Evolutionary conservation across 2,329 filamentous ascomycete genomes (phyloP).

Genomic region (Dactylellina leptospora): DNA sequence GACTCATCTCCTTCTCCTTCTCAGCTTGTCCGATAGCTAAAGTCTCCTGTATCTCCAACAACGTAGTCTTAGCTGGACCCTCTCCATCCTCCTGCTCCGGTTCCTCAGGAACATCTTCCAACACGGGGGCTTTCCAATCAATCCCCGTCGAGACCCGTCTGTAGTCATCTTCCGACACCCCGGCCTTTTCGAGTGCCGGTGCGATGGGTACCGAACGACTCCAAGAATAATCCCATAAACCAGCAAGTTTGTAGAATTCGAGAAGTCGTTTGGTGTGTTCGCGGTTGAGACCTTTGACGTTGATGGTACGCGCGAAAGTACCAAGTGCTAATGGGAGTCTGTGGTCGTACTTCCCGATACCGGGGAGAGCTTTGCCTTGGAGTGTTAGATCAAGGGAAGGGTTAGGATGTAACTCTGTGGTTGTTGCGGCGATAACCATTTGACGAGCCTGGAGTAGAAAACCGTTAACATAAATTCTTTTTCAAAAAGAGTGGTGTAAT

Average conservation of each 20-base stretch:
- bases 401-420: slow-evolving; percentile 65
- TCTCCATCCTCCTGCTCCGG: slow-evolving; percentile 64
- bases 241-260: slow-evolving; percentile 46
- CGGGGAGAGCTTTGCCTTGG: slow-evolving; percentile 56
- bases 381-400: slow-evolving; percentile 58
- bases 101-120: slow-evolving; percentile 62
- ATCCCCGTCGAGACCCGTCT: slow-evolving; percentile 35
- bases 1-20: slow-evolving; percentile 26
- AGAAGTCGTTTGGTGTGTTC: slow-evolving; percentile 37
- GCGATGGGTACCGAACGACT: slow-evolving; percentile 30
- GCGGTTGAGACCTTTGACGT: slow-evolving; percentile 24
- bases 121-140: slow-evolving; percentile 59
- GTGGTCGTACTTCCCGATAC: slow-evolving; percentile 62
- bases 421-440: slow-evolving; percentile 73
- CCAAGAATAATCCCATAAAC: slow-evolving; percentile 47
- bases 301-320: slow-evolving; percentile 30
- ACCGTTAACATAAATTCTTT: slow-evolving; percentile 60
- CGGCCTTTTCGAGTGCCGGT: slow-evolving; percentile 18
- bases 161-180: slow-evolving; percentile 26
- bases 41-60: slow-evolving; percentile 72
- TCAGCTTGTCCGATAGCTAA: slow-evolving; percentile 11
- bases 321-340: slow-evolving; percentile 61
- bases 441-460: slow-evolving; percentile 66
- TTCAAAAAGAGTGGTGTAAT: neutral
- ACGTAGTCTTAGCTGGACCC: slow-evolving; percentile 72